Evolutionary conservation across 1,139 yeast genomes (phyloP), one percentile per base, ranked within the genome.

Genomic region (Yamadazyma diospyri): DNA sequence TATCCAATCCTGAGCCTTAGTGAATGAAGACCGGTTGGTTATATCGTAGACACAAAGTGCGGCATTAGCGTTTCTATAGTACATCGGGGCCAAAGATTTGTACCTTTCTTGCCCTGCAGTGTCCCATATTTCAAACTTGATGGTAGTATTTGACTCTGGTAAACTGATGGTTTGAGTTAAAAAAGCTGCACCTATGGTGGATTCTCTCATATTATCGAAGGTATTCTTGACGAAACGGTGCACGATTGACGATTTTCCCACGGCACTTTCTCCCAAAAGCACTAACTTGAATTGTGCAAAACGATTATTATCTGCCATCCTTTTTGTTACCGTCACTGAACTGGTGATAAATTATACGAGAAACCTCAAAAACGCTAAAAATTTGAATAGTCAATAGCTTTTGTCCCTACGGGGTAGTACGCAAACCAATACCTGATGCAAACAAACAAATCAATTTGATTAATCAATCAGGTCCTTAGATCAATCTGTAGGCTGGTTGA

Each of bases 131-230:
- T 69, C 74, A 42, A 64, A 62, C 47, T 64, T 64, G 27, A 67
- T 60, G 3, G 59, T 57, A n/a, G 68, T 60, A 21, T 54, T 47
- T n/a, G 54, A 45, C 29, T 58, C 61, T 4, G 64, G 62, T 29
- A 59, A 49, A 11, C 55, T 78, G 64, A 59, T 80, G 69, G 95
- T 84, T 55, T 92, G 97, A 11, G 98, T 89, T 38, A 92, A 68
- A 56, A 92, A 92, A 3, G 98, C 98, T 3, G 98, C 98, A 11
- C 97, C 97, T 40, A 92, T 92, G 6, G 97, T 92, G 16, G 95
- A 85, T 59, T 92, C 97, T 48, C 97, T 74, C 62, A 84, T 76
- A 52, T 88, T 96, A 50, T 89, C 96, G 57, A 92, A 94, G 19
- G 94, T 85, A 55, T 89, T 94, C 47, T 68, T 69, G 32, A 68